These are phyloP conservation scores for Backusella psychrophila DNA, from an alignment of 192 early-diverging fungal genomes.

Conservation along the genomic window DNA sequence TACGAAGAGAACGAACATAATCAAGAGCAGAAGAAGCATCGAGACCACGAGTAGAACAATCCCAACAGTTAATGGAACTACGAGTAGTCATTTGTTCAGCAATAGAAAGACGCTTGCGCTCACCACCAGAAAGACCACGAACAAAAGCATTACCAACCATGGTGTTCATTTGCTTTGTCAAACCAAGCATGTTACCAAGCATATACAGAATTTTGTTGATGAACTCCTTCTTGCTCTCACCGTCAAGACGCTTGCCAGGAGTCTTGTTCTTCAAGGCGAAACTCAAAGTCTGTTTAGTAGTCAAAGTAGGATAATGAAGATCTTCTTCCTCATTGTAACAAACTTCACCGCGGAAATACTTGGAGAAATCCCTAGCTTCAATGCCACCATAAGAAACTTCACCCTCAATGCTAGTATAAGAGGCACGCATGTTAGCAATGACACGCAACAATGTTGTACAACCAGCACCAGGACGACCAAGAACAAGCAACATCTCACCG, in stretches of 20 bases:
- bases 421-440: conserved; percentile 50
- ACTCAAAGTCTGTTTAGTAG: conserved; percentile 72
- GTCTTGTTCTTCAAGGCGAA: conserved; percentile 76
- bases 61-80: conserved; percentile 63
- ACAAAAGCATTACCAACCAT: conserved; percentile 71
- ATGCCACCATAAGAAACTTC: conserved; percentile 70
- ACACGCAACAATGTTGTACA: conserved; percentile 64
- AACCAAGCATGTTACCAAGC: conserved; percentile 53
- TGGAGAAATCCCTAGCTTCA: conserved; percentile 53
- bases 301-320: conserved; percentile 64
- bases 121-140: conserved; percentile 73
- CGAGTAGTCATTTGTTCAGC: conserved; percentile 72
- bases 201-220: conserved; percentile 48
- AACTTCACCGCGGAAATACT: conserved; percentile 68
- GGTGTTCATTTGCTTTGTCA: conserved; percentile 57
- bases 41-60: conserved; percentile 72
- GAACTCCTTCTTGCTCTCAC: conserved; percentile 24
- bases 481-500: conserved; percentile 71
- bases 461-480: conserved; percentile 71
- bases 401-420: conserved; percentile 51
- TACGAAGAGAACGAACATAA: conserved; percentile 70
- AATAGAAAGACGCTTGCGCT: conserved; percentile 74
- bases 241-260: conserved; percentile 47
- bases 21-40: conserved; percentile 82
- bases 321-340: conserved; percentile 74